Evolutionary conservation across 2,329 filamentous ascomycete genomes (phyloP), one percentile per base, ranked within the genome.

Genomic region (Botrytis medusae): DNA sequence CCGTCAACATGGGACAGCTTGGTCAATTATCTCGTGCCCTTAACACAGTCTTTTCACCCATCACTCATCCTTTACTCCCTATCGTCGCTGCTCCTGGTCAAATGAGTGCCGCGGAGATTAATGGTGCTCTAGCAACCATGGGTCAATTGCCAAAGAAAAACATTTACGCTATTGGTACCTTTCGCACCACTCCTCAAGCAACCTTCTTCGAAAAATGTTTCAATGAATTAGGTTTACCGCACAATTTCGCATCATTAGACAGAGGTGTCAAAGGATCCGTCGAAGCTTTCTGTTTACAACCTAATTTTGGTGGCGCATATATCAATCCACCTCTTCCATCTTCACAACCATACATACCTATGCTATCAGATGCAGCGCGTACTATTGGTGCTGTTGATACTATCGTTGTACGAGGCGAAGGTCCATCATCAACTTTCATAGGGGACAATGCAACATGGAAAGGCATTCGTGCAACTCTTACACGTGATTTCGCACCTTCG

Each of bases 391-490:
- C 94, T 76, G 88, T 96, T 54, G 93, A 97, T 80, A 96, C 93
- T 0, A 93, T 97, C 63, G 87, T 94, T 37, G 90, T 92, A 37
- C 87, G 87, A 71, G 79, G 81, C 7, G 84, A 85, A 20, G 85
- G 83, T 5, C 82, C 83, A 2, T 83, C 84, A 0, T 86, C 85
- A 71, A 86, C 86, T 8, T 87, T 95, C 59, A 84, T 95, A 25
- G 92, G 94, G 64, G 93, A 96, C 78, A 97, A 97, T 77, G 92
- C 93, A 18, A 90, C 90, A 22, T 96, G 93, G 93, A 94, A 93
- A 81, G 93, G 93, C 1, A 95, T 97, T 73, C 86, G 94, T 65
- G 92, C 92, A 70, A 94, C 93, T 0, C 84, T 97, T 74, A 96
- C 91, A 6, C 88, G 92, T 34, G 93, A 97, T 78, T 90, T 95